phyloP scores from a whole-genome alignment of 352 stramenopile species.

The Paralagenidium karlingii region DNA sequence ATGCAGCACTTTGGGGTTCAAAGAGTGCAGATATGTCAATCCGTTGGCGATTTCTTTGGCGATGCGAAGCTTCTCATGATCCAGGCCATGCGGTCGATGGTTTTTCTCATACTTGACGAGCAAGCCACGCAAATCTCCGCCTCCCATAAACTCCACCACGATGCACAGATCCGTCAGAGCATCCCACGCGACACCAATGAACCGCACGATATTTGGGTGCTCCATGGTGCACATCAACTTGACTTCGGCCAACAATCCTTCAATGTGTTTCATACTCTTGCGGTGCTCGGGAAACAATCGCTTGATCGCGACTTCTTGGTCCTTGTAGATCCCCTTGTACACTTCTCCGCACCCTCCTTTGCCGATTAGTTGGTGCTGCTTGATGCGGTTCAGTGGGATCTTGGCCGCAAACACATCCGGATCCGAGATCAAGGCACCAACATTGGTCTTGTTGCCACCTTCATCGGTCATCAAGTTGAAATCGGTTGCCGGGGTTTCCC shows the following conservation, averaged over 20 bases:
- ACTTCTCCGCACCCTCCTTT: conserved; percentile 46
- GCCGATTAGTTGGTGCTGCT: conserved; percentile 15
- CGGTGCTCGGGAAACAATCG: conserved; percentile 36
- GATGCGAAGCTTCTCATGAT: too few species aligned
- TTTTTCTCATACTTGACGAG: too few species aligned
- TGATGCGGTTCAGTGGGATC: conserved; percentile 30
- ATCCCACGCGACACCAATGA: conserved; percentile 9
- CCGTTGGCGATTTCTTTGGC: conserved; percentile 54
- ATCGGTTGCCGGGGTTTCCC: too few species aligned
- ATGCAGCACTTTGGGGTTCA: conserved; percentile 52
- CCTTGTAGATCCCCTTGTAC: conserved; percentile 24
- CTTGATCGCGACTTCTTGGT: conserved; percentile 43
- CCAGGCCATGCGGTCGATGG: too few species aligned
- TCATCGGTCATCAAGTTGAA: too few species aligned
- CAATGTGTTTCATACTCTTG: too few species aligned
- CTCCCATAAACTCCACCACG: conserved; percentile 5
- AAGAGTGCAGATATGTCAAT: conserved; percentile 56
- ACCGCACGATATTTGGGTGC: conserved; percentile 5
- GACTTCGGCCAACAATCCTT: too few species aligned
- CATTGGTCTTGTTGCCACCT: too few species aligned
- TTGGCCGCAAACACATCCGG: conserved; percentile 25
- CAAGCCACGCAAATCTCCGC: too few species aligned
- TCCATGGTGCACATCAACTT: conserved; percentile 3
- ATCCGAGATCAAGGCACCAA: too few species aligned
- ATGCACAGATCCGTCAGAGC: not conserved